These are phyloP conservation scores for Rhododendron mucronatum DNA, from an alignment of 148 eudicot species.

Conservation along the genomic window DNA sequence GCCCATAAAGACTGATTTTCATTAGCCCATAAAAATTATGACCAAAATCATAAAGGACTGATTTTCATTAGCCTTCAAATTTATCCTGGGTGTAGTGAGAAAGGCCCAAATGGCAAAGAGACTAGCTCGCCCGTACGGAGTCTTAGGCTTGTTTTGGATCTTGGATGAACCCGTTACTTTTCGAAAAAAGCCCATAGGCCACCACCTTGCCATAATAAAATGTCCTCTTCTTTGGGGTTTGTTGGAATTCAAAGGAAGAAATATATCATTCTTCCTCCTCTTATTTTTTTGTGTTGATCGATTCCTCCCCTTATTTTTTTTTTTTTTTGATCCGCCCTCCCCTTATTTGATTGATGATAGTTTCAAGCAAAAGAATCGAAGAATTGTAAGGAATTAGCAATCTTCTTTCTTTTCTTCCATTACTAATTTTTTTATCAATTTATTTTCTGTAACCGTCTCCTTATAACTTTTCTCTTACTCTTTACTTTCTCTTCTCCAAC, in stretches of 20 bases:
- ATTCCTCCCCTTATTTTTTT: neutral
- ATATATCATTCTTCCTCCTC: neutral
- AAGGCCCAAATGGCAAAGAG: neutral
- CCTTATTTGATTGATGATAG: no score
- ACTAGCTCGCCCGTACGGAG: no score
- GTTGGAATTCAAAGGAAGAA: neutral
- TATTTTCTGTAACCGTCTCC: no score
- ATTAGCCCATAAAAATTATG: no score
- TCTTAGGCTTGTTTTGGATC: neutral
- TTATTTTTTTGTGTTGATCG: no score
- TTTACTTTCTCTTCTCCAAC: neutral
- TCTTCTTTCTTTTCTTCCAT: no score
- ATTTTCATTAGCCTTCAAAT: no score
- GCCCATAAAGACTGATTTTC: no score
- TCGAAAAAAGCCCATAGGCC: neutral
- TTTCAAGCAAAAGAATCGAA: neutral
- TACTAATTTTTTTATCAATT: no score
- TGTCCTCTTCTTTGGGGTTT: neutral
- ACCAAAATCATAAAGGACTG: no score
- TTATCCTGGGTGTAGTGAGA: neutral
- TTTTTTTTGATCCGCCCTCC: no score
- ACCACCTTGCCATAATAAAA: neutral
- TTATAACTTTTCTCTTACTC: neutral
- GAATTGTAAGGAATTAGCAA: neutral
- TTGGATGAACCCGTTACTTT: neutral